phyloP scores from a whole-genome alignment of 805 yeast genomes.

The Metschnikowia amazonensis region DNA sequence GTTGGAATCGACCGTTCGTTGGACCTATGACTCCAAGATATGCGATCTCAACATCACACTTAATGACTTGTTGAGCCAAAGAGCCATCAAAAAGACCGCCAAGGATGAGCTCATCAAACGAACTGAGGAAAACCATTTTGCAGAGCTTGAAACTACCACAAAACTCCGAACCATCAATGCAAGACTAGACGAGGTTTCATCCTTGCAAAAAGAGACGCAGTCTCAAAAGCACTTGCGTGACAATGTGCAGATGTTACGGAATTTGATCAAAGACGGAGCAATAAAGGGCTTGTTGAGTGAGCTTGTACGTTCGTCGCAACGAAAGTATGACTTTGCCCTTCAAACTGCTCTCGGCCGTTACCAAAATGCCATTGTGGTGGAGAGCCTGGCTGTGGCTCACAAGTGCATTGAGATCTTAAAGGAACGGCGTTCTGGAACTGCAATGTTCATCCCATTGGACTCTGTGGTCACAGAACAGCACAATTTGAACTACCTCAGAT shows the following conservation, averaged over 20 bases:
- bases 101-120: slow-evolving; percentile 28
- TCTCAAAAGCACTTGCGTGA: slow-evolving; percentile 70
- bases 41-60: slow-evolving; percentile 28
- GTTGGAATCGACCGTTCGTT: slow-evolving; percentile 32
- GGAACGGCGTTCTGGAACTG: slow-evolving; percentile 79
- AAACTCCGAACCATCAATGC: slow-evolving; percentile 57
- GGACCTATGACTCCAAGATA: slow-evolving; percentile 36
- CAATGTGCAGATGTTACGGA: slow-evolving; percentile 62
- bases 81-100: slow-evolving; percentile 23
- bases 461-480: slow-evolving; percentile 55
- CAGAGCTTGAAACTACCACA: slow-evolving; percentile 60
- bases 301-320: slow-evolving; percentile 70
- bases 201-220: slow-evolving; percentile 70
- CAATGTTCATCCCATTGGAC: slow-evolving; percentile 86
- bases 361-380: slow-evolving; percentile 82
- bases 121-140: slow-evolving; percentile 35
- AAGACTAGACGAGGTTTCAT: slow-evolving; percentile 67
- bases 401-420: slow-evolving; percentile 76
- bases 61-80: slow-evolving; percentile 27
- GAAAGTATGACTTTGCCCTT: slow-evolving; percentile 68
- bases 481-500: slow-evolving; percentile 52
- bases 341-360: slow-evolving; percentile 74
- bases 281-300: slow-evolving; percentile 81
- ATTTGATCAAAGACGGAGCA: slow-evolving; percentile 68
- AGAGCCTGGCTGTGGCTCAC: slow-evolving; percentile 60